Percentiles rank a stretch among this genome's conserved stretches.
Conservation (phyloP, 2,329 filamentous ascomycete species). For the Ophiostoma novo-ulmi region DNA sequence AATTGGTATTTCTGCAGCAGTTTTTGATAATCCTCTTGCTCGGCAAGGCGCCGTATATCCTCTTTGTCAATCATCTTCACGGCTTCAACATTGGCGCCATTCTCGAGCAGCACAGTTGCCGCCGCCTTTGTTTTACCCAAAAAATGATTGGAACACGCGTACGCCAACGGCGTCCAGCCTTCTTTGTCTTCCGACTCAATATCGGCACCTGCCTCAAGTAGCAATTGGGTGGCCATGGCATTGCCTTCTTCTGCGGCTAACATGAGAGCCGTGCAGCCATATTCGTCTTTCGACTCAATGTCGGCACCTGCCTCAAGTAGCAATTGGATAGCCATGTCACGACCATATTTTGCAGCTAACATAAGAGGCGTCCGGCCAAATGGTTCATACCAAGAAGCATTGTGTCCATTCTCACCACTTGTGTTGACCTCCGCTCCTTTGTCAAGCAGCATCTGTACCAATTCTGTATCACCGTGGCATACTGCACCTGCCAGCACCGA, state of each 20-base stretch:
- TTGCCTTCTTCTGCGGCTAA: fast-evolving
- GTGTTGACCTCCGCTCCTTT: too few relatives aligned
- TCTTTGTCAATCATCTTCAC: neutral
- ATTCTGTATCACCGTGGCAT: too few relatives aligned
- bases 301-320: neutral
- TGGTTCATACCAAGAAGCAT: too few relatives aligned
- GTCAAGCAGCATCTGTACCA: too few relatives aligned
- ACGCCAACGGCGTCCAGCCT: neutral
- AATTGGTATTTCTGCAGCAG: neutral
- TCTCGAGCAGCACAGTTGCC: neutral
- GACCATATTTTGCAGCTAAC: neutral
- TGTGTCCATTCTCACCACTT: too few relatives aligned
- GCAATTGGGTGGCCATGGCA: neutral
- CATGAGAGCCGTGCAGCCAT: neutral
- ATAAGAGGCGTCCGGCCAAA: neutral
- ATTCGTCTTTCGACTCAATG: too few relatives aligned
- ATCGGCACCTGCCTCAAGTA: neutral
- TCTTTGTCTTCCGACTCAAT: too few relatives aligned
- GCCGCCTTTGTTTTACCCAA: too few relatives aligned
- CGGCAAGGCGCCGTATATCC: neutral
- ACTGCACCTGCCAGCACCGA: too few relatives aligned
- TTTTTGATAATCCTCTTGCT: neutral
- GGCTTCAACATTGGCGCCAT: neutral
- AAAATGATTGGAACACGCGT: neutral
- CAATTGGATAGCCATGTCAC: neutral